Evolutionary conservation across 73 alveolate species (phyloP).

Genomic region (Symbiodinium pilosum): DNA sequence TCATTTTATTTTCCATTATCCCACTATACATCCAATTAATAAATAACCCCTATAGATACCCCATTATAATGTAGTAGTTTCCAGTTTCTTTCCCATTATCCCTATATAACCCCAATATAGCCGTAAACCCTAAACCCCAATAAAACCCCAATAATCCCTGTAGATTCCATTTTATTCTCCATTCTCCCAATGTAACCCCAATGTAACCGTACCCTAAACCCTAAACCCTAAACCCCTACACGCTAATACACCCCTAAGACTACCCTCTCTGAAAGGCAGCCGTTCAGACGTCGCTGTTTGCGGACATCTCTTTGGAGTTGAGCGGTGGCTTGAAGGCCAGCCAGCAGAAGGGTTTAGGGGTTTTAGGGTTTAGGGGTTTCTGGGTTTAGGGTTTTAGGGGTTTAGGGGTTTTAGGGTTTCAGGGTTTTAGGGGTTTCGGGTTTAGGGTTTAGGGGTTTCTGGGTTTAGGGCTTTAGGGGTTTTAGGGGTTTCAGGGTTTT

Average conservation of each 20-base stretch:
- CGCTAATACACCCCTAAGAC: not conserved
- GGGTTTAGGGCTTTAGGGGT: not conserved
- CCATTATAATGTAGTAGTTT: no score
- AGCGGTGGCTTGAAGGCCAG: not conserved
- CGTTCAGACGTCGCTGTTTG: conserved; percentile 65
- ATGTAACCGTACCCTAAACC: not conserved
- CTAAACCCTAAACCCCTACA: not conserved
- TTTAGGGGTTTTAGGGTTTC: not conserved
- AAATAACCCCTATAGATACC: no score
- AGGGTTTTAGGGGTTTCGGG: not conserved
- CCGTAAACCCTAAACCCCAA: not conserved
- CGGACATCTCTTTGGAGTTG: conserved; percentile 39
- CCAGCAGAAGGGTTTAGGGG: not conserved
- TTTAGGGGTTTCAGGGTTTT: no score
- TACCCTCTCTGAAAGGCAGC: conserved; percentile 19
- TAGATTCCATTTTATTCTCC: no score
- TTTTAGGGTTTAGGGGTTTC: not conserved
- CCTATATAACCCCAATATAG: no score
- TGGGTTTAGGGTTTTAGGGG: not conserved
- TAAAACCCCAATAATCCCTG: not conserved
- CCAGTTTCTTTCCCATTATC: no score
- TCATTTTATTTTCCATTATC: no score
- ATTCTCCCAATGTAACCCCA: not conserved
- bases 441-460: not conserved
- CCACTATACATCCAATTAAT: no score